These are phyloP conservation scores for Ceraceosorus bombacis DNA, from an alignment of 1,284 basidiomycete species.

Conservation along the genomic window DNA sequence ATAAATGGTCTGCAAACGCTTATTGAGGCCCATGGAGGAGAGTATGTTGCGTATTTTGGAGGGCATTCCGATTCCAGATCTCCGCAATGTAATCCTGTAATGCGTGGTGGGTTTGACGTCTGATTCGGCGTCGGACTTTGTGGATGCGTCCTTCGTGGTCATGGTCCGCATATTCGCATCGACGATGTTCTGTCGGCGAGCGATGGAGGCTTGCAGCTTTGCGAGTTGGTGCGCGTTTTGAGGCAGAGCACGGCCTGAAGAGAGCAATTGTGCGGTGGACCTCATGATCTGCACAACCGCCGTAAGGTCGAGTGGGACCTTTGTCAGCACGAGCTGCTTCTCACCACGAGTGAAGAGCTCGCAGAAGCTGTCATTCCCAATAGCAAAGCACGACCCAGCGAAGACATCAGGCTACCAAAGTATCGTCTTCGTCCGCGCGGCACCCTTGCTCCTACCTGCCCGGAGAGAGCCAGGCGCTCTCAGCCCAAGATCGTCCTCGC, in stretches of 20 bases:
- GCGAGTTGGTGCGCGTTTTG: neutral
- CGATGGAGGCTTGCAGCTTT: neutral
- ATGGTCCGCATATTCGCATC: neutral
- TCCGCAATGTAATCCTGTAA: constrained; percentile 72
- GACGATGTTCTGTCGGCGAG: constrained; percentile 4
- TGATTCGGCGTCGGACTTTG: neutral
- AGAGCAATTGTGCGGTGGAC: neutral
- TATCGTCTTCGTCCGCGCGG: too few species aligned
- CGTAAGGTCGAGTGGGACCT: too few species aligned
- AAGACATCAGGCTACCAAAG: too few species aligned
- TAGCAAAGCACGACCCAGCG: too few species aligned
- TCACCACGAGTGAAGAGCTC: too few species aligned
- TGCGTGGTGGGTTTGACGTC: constrained; percentile 54
- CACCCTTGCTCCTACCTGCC: too few species aligned
- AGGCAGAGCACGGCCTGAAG: neutral
- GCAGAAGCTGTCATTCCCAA: too few species aligned
- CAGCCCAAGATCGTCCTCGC: too few species aligned
- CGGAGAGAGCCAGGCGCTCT: too few species aligned
- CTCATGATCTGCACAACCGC: neutral
- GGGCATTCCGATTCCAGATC: constrained; percentile 72
- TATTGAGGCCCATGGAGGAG: constrained; percentile 66
- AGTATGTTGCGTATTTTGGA: constrained; percentile 65
- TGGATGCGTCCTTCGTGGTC: neutral
- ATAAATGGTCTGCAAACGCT: constrained; percentile 73
- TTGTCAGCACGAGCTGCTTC: too few species aligned